phyloP scores from a whole-genome alignment of 1,284 basidiomycete genomes.

The Pholiota adiposa region DNA sequence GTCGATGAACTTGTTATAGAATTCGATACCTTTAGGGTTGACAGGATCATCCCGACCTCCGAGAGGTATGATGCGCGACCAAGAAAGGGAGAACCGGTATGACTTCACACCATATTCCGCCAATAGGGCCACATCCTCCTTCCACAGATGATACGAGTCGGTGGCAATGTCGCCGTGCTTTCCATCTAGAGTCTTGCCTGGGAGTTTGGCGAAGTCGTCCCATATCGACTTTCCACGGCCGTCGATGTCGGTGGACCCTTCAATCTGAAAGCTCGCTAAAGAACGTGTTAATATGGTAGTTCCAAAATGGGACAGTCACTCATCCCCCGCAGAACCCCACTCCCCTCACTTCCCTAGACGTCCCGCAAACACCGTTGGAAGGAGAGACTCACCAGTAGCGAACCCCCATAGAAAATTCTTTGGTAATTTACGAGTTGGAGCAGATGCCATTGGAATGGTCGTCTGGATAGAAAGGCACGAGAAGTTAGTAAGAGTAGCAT shows the following conservation, averaged over 20 bases:
- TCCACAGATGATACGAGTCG: constrained; percentile 72
- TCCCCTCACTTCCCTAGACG: not conserved
- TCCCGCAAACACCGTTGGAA: not conserved
- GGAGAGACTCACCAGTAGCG: constrained; percentile 59
- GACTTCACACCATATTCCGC: constrained; percentile 62
- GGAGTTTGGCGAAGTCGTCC: constrained; percentile 73
- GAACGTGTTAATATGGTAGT: constrained; percentile 7
- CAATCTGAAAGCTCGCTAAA: constrained; percentile 69
- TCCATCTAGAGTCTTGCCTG: constrained; percentile 75
- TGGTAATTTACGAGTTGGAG: constrained; percentile 38
- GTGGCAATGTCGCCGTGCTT: constrained; percentile 72
- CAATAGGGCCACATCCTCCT: constrained; percentile 71
- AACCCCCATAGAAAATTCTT: constrained; percentile 74
- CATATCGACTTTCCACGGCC: constrained; percentile 75
- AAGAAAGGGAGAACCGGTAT: constrained; percentile 74
- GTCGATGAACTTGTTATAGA: constrained; percentile 73
- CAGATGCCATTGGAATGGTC: constrained; percentile 34
- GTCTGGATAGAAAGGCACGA: constrained; percentile 21
- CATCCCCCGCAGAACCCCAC: not conserved
- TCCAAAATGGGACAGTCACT: not conserved
- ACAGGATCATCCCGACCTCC: constrained; percentile 77
- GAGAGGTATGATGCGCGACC: constrained; percentile 78
- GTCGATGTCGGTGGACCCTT: constrained; percentile 63
- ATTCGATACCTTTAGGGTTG: constrained; percentile 71
- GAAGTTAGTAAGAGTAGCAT: constrained; percentile 30